Evolutionary conservation across 306 rosid genomes (phyloP).

Genomic region (Bauhinia variegata): DNA sequence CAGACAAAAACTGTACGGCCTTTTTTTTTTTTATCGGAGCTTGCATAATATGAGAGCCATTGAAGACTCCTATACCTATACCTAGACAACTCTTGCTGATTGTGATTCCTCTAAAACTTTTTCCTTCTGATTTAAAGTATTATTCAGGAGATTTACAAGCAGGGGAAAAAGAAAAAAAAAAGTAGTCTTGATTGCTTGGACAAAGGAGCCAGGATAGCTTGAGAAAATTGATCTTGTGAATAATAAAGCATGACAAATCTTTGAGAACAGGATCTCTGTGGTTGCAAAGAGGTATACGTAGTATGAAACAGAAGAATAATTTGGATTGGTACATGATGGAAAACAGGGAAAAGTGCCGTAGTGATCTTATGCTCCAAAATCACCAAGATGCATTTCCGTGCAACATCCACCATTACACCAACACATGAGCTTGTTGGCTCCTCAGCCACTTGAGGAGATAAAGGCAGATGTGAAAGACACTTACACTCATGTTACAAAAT

Average conservation of each 20-base stretch:
- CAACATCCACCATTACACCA: slow-evolving; percentile 55
- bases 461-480: slow-evolving; percentile 40
- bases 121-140: slow-evolving; percentile 37
- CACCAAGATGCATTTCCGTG: slow-evolving; percentile 53
- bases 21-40: slow-evolving; percentile 22
- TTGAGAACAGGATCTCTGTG: slow-evolving; percentile 31
- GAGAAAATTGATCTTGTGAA: slow-evolving; percentile 48
- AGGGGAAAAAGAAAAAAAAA: too few relatives aligned
- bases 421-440: slow-evolving; percentile 63
- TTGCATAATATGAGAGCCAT: slow-evolving; percentile 4
- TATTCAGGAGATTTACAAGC: slow-evolving; percentile 25
- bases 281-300: slow-evolving; percentile 41
- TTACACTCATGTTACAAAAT: slow-evolving; percentile 15
- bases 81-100: background rate
- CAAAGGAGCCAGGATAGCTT: slow-evolving; percentile 1
- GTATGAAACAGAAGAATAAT: slow-evolving; percentile 51
- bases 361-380: slow-evolving; percentile 72
- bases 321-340: slow-evolving; percentile 44
- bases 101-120: slow-evolving; percentile 31
- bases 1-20: background rate
- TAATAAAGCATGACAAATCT: slow-evolving; percentile 63
- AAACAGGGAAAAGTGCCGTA: slow-evolving; percentile 49
- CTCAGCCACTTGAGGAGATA: slow-evolving; percentile 37
- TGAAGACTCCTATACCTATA: slow-evolving; percentile 27
- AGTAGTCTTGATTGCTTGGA: too few relatives aligned